Percentiles rank a stretch among this genome's conserved stretches.
These are phyloP conservation scores for Clitopilus hobsonii DNA, from an alignment of 768 basidiomycete genomes.

Conservation along the genomic window DNA sequence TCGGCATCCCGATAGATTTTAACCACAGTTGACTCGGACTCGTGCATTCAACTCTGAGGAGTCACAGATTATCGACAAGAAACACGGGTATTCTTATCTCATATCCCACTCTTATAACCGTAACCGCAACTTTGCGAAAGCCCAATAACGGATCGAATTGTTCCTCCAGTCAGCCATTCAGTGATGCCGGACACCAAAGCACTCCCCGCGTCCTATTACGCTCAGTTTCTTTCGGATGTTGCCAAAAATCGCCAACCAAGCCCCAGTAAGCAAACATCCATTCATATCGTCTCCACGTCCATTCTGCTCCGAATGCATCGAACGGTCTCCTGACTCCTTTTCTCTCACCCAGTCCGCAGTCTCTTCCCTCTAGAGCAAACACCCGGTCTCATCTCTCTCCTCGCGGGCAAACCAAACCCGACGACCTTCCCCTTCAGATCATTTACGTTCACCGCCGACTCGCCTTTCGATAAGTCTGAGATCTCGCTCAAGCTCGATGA, in stretches of 20 bases:
- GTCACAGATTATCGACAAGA: neutral
- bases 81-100: neutral
- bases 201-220: slow-evolving; percentile 54
- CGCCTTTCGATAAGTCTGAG: slow-evolving; percentile 37
- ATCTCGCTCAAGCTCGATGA: slow-evolving; percentile 54
- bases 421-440: slow-evolving; percentile 89
- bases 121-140: neutral
- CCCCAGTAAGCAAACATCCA: slow-evolving; percentile 57
- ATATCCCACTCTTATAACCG: neutral
- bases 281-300: slow-evolving; percentile 3
- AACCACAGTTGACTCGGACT: neutral
- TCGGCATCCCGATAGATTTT: neutral
- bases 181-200: slow-evolving; percentile 16
- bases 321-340: slow-evolving; percentile 1
- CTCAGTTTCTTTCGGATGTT: slow-evolving; percentile 51
- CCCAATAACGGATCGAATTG: neutral
- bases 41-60: neutral
- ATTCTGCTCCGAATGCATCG: neutral
- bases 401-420: slow-evolving; percentile 91
- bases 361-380: slow-evolving; percentile 75
- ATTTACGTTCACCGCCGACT: slow-evolving; percentile 59
- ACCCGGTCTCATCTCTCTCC: slow-evolving; percentile 74
- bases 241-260: slow-evolving; percentile 63
- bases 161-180: neutral
- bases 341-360: slow-evolving; percentile 43